These are phyloP conservation scores for Fusarium tuaranense DNA, from an alignment of 2,329 filamentous ascomycete genomes.

Conservation along the genomic window DNA sequence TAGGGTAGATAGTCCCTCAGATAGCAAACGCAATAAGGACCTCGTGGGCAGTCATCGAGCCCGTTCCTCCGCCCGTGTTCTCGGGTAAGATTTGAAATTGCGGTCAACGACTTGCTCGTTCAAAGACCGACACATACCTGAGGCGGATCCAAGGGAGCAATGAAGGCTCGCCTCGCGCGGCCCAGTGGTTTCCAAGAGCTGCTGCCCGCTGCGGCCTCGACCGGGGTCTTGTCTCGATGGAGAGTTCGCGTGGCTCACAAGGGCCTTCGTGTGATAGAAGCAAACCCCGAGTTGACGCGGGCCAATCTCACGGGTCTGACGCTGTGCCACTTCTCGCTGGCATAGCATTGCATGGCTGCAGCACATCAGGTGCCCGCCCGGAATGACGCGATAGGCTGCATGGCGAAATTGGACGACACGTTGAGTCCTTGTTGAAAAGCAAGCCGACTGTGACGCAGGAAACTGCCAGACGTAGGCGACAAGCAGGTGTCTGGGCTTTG, in stretches of 20 bases:
- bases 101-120: neutral
- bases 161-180: slow-evolving; percentile 21
- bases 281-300: slow-evolving; percentile 23
- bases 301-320: slow-evolving; percentile 37
- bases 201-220: neutral
- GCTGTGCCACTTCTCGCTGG: slow-evolving; percentile 41
- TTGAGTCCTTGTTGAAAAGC: slow-evolving; percentile 36
- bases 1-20: slow-evolving; percentile 14
- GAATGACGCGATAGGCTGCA: slow-evolving; percentile 45
- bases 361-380: slow-evolving; percentile 42
- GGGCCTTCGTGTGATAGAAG: slow-evolving; percentile 13
- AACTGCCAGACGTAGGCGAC: slow-evolving; percentile 20
- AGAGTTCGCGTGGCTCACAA: slow-evolving; percentile 21
- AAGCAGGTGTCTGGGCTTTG: slow-evolving; percentile 24
- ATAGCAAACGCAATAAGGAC: neutral
- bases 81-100: neutral
- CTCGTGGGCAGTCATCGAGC: neutral
- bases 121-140: neutral
- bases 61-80: neutral
- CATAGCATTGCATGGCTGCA: slow-evolving; percentile 44
- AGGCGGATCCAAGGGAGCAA: neutral
- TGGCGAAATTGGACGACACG: slow-evolving; percentile 40
- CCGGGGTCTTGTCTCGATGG: slow-evolving; percentile 13
- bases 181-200: slow-evolving; percentile 20
- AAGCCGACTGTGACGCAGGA: slow-evolving; percentile 31